phyloP scores from a whole-genome alignment of 2,329 filamentous ascomycete species.

The Trichoderma pleuroti region DNA sequence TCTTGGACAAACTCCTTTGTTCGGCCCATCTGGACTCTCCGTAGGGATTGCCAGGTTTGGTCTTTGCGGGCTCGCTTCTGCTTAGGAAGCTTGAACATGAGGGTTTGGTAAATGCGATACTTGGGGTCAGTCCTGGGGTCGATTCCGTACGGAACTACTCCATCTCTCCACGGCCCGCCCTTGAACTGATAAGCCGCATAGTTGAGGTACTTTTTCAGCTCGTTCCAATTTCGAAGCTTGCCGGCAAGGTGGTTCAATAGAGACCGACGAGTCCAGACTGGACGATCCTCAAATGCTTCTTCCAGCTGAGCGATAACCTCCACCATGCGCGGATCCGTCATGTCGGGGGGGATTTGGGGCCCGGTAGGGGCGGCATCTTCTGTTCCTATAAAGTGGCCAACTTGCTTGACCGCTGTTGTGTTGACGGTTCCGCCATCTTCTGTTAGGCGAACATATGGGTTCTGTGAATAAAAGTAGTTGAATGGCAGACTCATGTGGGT shows the following conservation, averaged over 20 bases:
- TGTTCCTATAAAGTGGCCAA: slow-evolving; percentile 57
- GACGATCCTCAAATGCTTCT: slow-evolving; percentile 66
- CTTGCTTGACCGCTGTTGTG: slow-evolving; percentile 56
- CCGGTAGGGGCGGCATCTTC: slow-evolving; percentile 59
- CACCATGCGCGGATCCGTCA: slow-evolving; percentile 59
- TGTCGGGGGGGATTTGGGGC: slow-evolving; percentile 58
- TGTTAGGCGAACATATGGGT: slow-evolving; percentile 67
- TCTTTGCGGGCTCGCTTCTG: slow-evolving; percentile 46
- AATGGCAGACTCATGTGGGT: slow-evolving; percentile 72
- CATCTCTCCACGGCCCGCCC: slow-evolving; percentile 87
- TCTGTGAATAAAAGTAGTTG: slow-evolving; percentile 80
- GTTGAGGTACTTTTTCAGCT: slow-evolving; percentile 71
- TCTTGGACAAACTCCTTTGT: slow-evolving; percentile 39
- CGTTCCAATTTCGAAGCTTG: slow-evolving; percentile 49
- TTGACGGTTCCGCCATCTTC: slow-evolving; percentile 56
- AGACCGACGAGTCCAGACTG: slow-evolving; percentile 82
- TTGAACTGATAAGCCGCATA: slow-evolving; percentile 91
- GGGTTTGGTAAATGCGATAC: slow-evolving; percentile 80
- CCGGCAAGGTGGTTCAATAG: slow-evolving; percentile 67
- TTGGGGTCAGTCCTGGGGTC: slow-evolving; percentile 77
- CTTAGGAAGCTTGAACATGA: slow-evolving; percentile 74
- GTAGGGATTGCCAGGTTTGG: slow-evolving; percentile 48
- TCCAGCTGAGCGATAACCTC: slow-evolving; percentile 62
- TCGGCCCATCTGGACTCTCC: slow-evolving; percentile 38
- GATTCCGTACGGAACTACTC: slow-evolving; percentile 77